Evolutionary conservation across 164 flowering plant species (phyloP), one percentile per base, ranked within the genome.

Genomic region (Protea cynaroides): DNA sequence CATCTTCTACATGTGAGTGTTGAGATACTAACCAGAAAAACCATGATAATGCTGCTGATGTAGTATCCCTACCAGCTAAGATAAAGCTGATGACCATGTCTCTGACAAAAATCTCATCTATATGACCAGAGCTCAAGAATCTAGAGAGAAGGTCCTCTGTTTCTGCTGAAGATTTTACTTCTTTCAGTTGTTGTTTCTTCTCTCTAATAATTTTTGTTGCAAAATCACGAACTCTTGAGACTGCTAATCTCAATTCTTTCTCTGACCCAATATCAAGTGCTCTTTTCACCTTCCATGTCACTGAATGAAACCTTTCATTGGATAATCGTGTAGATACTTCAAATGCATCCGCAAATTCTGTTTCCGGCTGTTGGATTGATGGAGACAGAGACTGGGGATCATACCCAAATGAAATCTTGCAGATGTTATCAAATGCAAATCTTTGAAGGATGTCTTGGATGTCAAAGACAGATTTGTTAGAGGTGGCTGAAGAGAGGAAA

Each of bases 21-120:
- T 34, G 11, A 8, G 59, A 57, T 0, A 83, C 10, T 5, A 81
- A 56, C 84, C 83, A 81, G 69, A 83, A 83, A 40, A 72, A 79
- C 83, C 84, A 81, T 18, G 83, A 72, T 29, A 83, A 59, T 1
- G 81, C 81, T 0, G 82, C 76, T 0, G 86, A 83, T 0, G 84
- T 79, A 0, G 86, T 75, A 75, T 83, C 87, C 0, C 78, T 65
- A 3, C 85, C 87, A 1, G 87, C 85, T 8, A 78, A 49, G 0
- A 78, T 75, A 62, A 82, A 83, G 69, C 78, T 80, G 38, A 78
- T 75, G 15, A 81, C 75, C 1, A 80, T 71, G 25, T 80, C 78
- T 0, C 46, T 56, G 13, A 70, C 69, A 4, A 71, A 60, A 1
- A 40, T 46, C 24, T 75, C 69, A 47, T 69, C 72, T 12, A 38